phyloP scores from a whole-genome alignment of 257 asterid species.

The Salvia hispanica region DNA sequence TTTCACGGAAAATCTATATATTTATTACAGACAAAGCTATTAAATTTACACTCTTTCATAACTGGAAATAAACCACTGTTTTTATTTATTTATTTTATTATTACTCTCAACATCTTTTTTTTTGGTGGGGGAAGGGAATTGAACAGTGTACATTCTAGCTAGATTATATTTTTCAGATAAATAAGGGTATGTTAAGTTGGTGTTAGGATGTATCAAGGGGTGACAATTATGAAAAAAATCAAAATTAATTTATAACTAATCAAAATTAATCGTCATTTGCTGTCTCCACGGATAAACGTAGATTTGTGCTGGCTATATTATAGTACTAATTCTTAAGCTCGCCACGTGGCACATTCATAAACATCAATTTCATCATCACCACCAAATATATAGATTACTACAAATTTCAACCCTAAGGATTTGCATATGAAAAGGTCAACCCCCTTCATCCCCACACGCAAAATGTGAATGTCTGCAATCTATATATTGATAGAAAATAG shows the following conservation, averaged over 20 bases:
- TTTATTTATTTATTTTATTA: not conserved
- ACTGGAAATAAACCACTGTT: not conserved
- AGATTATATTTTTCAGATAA: no score
- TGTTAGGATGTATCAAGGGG: not conserved
- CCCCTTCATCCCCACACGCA: not conserved
- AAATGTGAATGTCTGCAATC: no score
- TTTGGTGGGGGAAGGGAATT: no score
- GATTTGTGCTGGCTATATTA: slow-evolving; percentile 12
- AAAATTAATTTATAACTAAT: not conserved
- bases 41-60: not conserved
- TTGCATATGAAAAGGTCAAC: not conserved
- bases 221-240: not conserved
- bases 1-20: slow-evolving; percentile 20
- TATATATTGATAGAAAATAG: no score
- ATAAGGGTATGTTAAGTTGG: no score
- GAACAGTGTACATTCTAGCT: no score
- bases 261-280: not conserved
- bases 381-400: not conserved
- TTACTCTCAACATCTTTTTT: not conserved
- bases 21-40: slow-evolving; percentile 30
- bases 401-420: slow-evolving; percentile 12
- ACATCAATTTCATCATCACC: not conserved
- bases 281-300: not conserved
- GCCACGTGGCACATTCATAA: slow-evolving; percentile 29
- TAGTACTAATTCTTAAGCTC: not conserved